A percentile compares a stretch with the other conserved stretches of the same genome.
Evolutionary conservation across 306 rosid genomes (phyloP).

Genomic region (Medicago arabica): DNA sequence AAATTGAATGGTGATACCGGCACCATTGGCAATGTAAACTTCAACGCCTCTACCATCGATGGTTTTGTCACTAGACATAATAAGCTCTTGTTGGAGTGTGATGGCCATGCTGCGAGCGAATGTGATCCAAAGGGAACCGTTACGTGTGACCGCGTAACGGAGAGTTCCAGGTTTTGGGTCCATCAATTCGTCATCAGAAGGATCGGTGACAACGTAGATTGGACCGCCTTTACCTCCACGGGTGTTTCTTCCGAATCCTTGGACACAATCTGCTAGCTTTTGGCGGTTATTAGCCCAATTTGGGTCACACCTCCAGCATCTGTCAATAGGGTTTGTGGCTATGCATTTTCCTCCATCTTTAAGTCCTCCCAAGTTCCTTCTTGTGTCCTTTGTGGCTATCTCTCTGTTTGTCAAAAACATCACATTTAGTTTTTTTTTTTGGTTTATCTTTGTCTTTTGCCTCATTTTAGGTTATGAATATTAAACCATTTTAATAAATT

Average conservation of each 20-base stretch:
- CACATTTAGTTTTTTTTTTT: background rate
- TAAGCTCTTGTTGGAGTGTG: constrained; percentile 61
- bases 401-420: background rate
- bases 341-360: constrained; percentile 35
- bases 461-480: too few species aligned
- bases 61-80: constrained; percentile 65
- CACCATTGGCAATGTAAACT: constrained; percentile 61
- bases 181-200: constrained; percentile 61
- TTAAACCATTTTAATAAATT: background rate
- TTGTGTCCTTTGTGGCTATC: background rate
- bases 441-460: background rate
- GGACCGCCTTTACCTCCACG: constrained; percentile 67
- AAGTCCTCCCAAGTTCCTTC: constrained; percentile 46
- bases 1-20: constrained; percentile 72
- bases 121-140: constrained; percentile 73
- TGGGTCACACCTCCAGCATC: constrained; percentile 85
- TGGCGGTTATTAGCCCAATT: constrained; percentile 70
- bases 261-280: constrained; percentile 59
- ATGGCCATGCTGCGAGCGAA: constrained; percentile 65
- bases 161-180: constrained; percentile 69
- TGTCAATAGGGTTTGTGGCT: constrained; percentile 80
- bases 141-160: constrained; percentile 67
- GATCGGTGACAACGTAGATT: constrained; percentile 59
- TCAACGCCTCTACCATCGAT: constrained; percentile 76
- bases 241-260: constrained; percentile 69